Conservation (phyloP, 1,284 basidiomycete species). For the Trametes sp. region DNA sequence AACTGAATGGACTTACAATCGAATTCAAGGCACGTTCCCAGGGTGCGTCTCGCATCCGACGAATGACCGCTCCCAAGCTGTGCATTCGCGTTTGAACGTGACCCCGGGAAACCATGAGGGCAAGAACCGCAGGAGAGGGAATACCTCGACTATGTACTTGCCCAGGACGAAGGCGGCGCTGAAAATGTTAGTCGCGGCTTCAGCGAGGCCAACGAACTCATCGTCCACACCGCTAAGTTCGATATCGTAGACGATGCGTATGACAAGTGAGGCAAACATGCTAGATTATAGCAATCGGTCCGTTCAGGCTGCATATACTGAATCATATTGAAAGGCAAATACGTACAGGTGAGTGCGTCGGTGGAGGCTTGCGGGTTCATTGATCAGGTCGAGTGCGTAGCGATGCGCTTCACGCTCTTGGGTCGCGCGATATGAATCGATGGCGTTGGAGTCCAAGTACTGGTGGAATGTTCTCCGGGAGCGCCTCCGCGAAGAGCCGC, state of each 20-base stretch:
- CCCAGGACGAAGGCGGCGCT: conserved; percentile 12
- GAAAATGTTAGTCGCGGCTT: not conserved
- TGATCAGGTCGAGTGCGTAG: not conserved
- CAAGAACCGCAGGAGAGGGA: conserved; percentile 15
- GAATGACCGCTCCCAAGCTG: not conserved
- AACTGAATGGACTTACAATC: not conserved
- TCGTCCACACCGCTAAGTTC: not conserved
- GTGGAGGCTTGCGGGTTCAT: not conserved
- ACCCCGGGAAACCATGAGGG: conserved; percentile 22
- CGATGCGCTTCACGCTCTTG: conserved; percentile 5
- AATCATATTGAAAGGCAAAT: no score
- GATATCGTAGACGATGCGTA: not conserved
- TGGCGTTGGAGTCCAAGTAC: conserved; percentile 11
- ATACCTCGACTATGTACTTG: conserved; percentile 12
- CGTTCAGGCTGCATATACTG: no score
- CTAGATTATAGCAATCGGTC: not conserved
- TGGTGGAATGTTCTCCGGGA: conserved; percentile 19
- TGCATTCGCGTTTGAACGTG: not conserved
- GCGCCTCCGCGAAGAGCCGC: conserved; percentile 15
- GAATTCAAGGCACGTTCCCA: not conserved
- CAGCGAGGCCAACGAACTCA: not conserved
- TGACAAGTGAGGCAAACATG: not conserved
- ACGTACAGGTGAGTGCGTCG: conserved; percentile 11
- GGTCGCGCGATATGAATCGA: conserved; percentile 5
- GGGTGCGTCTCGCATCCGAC: not conserved